These are phyloP conservation scores for Aspergillus panamensis DNA, from an alignment of 495 filamentous ascomycete genomes.

Conservation along the genomic window DNA sequence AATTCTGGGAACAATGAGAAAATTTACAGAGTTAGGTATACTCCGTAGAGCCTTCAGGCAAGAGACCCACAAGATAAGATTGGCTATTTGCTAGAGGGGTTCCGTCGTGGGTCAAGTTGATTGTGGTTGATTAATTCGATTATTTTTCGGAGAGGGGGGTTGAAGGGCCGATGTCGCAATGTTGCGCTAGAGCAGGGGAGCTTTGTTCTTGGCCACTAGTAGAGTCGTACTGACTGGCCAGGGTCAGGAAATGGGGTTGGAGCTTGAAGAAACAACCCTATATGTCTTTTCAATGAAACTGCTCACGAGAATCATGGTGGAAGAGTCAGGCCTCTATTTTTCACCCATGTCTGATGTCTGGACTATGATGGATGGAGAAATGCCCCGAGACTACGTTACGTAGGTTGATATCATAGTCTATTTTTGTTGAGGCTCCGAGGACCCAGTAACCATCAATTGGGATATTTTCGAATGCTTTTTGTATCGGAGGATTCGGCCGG, in stretches of 20 bases:
- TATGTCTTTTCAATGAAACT: background rate
- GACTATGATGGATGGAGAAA: background rate
- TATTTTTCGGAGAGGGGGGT: conserved; percentile 3
- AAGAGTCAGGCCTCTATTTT: background rate
- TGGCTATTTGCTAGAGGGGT: conserved; percentile 17
- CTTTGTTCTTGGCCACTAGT: background rate
- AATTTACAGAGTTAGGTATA: too few species aligned
- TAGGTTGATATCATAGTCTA: background rate
- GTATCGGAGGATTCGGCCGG: too few species aligned
- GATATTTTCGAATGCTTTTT: too few species aligned
- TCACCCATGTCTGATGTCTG: background rate
- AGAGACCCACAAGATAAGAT: conserved; percentile 32
- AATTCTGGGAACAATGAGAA: background rate
- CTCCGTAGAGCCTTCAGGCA: background rate
- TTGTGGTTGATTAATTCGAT: conserved; percentile 7
- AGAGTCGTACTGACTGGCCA: too few species aligned
- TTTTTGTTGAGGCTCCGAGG: background rate
- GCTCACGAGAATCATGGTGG: background rate
- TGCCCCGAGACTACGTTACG: background rate
- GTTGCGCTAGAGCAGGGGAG: background rate
- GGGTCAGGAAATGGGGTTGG: background rate
- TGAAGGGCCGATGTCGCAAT: conserved; percentile 6
- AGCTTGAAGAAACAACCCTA: background rate
- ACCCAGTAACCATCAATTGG: background rate
- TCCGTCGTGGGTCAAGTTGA: conserved; percentile 3